Base-by-base conservation (phyloP, 345 rosid species). In the Turnera subulata region DNA sequence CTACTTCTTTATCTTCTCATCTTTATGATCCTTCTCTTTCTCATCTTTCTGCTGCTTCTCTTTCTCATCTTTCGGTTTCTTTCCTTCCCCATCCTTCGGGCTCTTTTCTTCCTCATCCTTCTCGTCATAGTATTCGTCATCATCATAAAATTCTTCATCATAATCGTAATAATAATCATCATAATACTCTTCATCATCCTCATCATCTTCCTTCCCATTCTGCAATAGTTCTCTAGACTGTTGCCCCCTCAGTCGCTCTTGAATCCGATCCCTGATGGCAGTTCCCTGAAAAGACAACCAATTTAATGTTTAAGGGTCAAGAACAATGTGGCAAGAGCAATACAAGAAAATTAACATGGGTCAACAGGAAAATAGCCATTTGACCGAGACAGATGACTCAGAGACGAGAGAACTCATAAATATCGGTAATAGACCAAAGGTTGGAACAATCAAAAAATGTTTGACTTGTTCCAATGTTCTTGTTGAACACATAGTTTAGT, bases 251-350 rank as follows among this genome's bases (percentile, higher is more conserved):
- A 90, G 54, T 53, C 83, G 78, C 65, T 87, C 97, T 56, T 85
- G 96, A 76, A 87, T 90, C 53, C 89, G 53, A 57, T 87, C 95
- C 70, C 88, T 77, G 40, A 90, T 90, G 58, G 91, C 96, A 33
- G 91, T 85, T 50, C 96, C 97, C 97, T 90, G 61, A 16, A 50
- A 9, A 44, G 35, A 61, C 8, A 10, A 11, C 37, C 35, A n/a
- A 37, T n/a, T 26, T 16, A 6, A 51, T 0, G 18, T 29, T n/a
- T n/a, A n/a, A 29, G 29, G 53, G 15, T 23, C 10, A 21, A 4
- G 11, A 15, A 14, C 16, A 15, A 16, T 22, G 35, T 29, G 5
- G 5, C 35, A 29, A 3, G 35, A 4, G 35, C 35, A 29, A 29
- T 29, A 29, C 35, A 29, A 29, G 35, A 29, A 29, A 29, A 29